Evolutionary conservation across 257 asterid species (phyloP).

Genomic region (Dorcoceras hygrometricum): DNA sequence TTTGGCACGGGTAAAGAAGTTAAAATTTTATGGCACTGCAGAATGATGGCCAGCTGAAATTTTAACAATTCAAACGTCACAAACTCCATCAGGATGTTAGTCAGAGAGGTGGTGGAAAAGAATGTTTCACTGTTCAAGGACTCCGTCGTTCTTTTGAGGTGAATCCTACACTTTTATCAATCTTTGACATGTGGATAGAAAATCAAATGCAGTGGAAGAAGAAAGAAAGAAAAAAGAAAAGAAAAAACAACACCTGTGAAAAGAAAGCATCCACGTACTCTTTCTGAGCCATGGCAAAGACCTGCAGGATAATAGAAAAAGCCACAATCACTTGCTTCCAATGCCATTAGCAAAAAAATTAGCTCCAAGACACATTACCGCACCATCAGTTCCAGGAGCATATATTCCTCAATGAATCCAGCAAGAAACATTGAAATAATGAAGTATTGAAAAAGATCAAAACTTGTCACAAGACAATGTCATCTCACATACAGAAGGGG

Average conservation of each 20-base stretch:
- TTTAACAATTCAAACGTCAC: too few relatives aligned
- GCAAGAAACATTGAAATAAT: conserved; percentile 11
- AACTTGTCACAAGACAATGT: conserved; percentile 17
- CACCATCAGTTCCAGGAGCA: background rate
- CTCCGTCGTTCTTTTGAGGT: too few relatives aligned
- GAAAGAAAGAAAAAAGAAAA: background rate
- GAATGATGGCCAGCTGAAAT: background rate
- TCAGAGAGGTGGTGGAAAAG: too few relatives aligned
- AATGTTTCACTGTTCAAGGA: too few relatives aligned
- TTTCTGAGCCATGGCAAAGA: conserved; percentile 86
- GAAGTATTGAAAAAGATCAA: background rate
- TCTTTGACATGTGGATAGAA: too few relatives aligned
- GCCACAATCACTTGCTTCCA: background rate
- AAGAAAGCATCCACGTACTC: conserved; percentile 84
- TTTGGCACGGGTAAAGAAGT: too few relatives aligned
- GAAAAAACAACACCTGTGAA: conserved; percentile 69
- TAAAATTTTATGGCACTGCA: background rate
- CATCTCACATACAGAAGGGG: conserved; percentile 73
- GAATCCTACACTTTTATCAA: too few relatives aligned
- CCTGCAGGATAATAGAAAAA: conserved; percentile 44
- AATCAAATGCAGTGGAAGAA: conserved; percentile 1
- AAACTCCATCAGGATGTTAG: too few relatives aligned
- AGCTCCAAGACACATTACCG: conserved; percentile 16
- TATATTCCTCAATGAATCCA: background rate
- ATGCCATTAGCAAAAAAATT: background rate